Conservation (phyloP, 805 yeast species). For the Brettanomyces bruxellensis region DNA sequence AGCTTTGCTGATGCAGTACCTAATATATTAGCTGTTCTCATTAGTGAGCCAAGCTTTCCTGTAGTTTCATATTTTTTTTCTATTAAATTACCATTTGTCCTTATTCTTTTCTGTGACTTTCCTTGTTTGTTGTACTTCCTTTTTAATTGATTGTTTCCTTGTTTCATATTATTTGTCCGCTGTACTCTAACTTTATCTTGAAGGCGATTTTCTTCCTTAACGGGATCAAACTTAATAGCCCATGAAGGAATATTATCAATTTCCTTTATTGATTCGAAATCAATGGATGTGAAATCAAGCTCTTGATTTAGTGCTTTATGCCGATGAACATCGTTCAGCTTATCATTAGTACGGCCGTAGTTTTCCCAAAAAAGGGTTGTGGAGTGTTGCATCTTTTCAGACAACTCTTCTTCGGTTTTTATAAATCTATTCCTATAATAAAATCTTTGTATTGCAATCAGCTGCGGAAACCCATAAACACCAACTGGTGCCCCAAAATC, state of each 20-base stretch:
- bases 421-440: conserved; percentile 44
- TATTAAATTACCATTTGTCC: neutral
- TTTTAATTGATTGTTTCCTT: neutral
- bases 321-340: conserved; percentile 2
- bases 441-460: conserved; percentile 41
- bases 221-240: conserved; percentile 19
- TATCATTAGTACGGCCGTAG: conserved; percentile 34
- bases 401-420: conserved; percentile 21
- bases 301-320: conserved; percentile 22
- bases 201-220: conserved; percentile 11
- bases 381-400: conserved; percentile 23
- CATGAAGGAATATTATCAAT: conserved; percentile 21
- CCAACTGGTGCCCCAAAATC: conserved; percentile 44
- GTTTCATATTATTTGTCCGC: neutral
- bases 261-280: conserved; percentile 22
- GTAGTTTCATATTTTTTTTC: neutral
- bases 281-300: conserved; percentile 22
- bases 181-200: neutral
- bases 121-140: neutral
- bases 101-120: neutral
- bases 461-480: conserved; percentile 54
- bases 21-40: conserved; percentile 31
- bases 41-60: conserved; percentile 13
- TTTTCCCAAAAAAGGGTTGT: conserved; percentile 41
- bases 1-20: conserved; percentile 61